These are phyloP conservation scores for Esteya vermicola DNA, from an alignment of 2,329 filamentous ascomycete genomes.

Conservation along the genomic window DNA sequence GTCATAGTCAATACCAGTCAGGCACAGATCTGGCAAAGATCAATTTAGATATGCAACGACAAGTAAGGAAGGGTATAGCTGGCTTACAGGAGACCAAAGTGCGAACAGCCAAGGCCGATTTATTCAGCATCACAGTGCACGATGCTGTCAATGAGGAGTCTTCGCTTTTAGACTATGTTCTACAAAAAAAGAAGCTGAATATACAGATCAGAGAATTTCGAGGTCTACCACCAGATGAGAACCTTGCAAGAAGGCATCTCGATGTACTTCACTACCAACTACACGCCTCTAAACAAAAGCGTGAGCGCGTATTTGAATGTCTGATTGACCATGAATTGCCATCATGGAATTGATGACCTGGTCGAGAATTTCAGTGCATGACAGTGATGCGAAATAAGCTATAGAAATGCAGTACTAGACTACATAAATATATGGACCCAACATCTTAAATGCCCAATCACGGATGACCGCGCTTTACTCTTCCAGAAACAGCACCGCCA, in stretches of 20 bases:
- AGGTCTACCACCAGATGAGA: slow-evolving; percentile 56
- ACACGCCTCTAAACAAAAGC: slow-evolving; percentile 39
- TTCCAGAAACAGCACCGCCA: slow-evolving; percentile 55
- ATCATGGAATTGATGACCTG: neutral
- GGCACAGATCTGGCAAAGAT: slow-evolving; percentile 46
- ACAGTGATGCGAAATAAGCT: slow-evolving; percentile 4
- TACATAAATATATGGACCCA: neutral
- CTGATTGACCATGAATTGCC: slow-evolving; percentile 51
- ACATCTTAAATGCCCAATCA: slow-evolving; percentile 1
- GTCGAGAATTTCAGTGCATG: too few species aligned
- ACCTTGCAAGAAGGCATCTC: slow-evolving; percentile 55
- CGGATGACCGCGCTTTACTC: slow-evolving; percentile 36
- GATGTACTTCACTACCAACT: slow-evolving; percentile 53
- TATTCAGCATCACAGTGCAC: slow-evolving; percentile 37
- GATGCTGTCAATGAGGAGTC: slow-evolving; percentile 44
- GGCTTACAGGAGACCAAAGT: slow-evolving; percentile 56
- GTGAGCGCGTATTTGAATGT: slow-evolving; percentile 64
- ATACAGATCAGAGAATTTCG: slow-evolving; percentile 50
- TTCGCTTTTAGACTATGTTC: slow-evolving; percentile 40
- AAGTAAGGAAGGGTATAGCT: slow-evolving; percentile 49
- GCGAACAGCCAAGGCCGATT: slow-evolving; percentile 13
- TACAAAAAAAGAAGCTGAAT: slow-evolving; percentile 45
- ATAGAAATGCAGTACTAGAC: neutral
- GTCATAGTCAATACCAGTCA: slow-evolving; percentile 34
- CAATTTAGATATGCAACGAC: slow-evolving; percentile 61